A percentile compares a stretch with the other conserved stretches of the same genome.
phyloP scores from a whole-genome alignment of 768 basidiomycete genomes.

The Lactarius akahatsu region DNA sequence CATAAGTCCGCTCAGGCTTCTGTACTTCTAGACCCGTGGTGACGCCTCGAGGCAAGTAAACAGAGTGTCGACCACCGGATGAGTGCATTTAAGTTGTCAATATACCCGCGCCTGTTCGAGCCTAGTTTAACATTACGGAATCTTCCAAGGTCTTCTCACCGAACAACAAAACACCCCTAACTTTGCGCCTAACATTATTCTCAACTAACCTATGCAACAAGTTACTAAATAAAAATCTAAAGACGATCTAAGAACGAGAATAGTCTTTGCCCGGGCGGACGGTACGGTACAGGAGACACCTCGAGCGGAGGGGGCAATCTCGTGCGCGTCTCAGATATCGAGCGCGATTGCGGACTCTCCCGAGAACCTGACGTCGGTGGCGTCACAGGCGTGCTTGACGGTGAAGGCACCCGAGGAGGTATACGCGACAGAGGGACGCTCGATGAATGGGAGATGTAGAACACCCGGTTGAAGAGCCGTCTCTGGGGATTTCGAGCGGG shows the following conservation, averaged over 20 bases:
- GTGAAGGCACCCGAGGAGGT: background rate
- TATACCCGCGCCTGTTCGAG: background rate
- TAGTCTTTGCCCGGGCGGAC: conserved; percentile 12
- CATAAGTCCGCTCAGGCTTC: background rate
- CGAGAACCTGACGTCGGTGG: background rate
- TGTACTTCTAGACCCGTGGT: background rate
- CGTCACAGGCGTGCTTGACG: background rate
- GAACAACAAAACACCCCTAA: background rate
- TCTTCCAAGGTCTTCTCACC: background rate
- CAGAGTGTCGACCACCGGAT: background rate
- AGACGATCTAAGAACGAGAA: conserved; percentile 2
- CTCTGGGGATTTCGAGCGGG: conserved; percentile 1
- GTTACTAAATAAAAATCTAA: background rate
- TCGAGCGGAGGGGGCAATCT: conserved; percentile 18
- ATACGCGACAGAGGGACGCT: background rate
- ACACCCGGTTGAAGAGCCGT: background rate
- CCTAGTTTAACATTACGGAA: conserved; percentile 1
- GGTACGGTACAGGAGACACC: conserved; percentile 11
- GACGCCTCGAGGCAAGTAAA: conserved; percentile 3
- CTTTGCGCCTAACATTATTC: background rate
- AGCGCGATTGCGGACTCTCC: background rate
- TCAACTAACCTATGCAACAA: background rate
- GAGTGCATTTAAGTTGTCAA: too few species aligned
- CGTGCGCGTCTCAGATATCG: conserved; percentile 21
- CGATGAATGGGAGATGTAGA: background rate